Evolutionary conservation across 495 filamentous ascomycete species (phyloP).

Genomic region (Pyrenula massariospora): DNA sequence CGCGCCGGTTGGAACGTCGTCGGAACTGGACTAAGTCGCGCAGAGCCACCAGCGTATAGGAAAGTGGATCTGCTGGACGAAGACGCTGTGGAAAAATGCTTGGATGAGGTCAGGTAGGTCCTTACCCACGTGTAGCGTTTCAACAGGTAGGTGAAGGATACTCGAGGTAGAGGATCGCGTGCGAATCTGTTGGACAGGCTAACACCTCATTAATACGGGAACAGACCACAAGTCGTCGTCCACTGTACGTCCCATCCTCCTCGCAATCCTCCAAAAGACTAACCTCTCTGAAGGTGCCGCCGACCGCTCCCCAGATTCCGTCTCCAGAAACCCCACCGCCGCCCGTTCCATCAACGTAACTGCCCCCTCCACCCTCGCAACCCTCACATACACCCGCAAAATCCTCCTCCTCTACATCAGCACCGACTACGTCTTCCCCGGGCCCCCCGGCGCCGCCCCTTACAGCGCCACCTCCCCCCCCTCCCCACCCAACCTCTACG

Average conservation of each 20-base stretch:
- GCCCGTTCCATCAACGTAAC: conserved; percentile 66
- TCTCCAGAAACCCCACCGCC: conserved; percentile 64
- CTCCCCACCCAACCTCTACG: conserved; percentile 74
- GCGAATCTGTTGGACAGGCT: too few species aligned
- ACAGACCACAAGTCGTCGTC: conserved; percentile 68
- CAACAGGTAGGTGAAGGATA: background rate
- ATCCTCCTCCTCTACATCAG: conserved; percentile 83
- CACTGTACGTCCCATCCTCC: conserved; percentile 50
- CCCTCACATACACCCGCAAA: conserved; percentile 45
- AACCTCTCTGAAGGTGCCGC: conserved; percentile 52
- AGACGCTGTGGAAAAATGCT: conserved; percentile 6
- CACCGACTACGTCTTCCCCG: conserved; percentile 90
- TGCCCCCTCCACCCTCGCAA: conserved; percentile 55
- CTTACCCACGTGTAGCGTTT: background rate
- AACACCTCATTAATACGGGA: too few species aligned
- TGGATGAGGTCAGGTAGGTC: conserved; percentile 42
- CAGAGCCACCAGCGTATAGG: conserved; percentile 57
- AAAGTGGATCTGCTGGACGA: conserved; percentile 66
- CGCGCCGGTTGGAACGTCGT: conserved; percentile 58
- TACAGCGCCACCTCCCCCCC: conserved; percentile 57
- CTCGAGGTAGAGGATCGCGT: too few species aligned
- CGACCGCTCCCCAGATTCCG: conserved; percentile 82
- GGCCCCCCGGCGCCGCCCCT: conserved; percentile 70
- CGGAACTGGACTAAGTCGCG: conserved; percentile 69
- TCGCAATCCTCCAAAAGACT: background rate